Percentiles rank a stretch among this genome's conserved stretches.
These are phyloP conservation scores for Thalassiosira sp. DNA, from an alignment of 352 stramenopile species.

Conservation along the genomic window DNA sequence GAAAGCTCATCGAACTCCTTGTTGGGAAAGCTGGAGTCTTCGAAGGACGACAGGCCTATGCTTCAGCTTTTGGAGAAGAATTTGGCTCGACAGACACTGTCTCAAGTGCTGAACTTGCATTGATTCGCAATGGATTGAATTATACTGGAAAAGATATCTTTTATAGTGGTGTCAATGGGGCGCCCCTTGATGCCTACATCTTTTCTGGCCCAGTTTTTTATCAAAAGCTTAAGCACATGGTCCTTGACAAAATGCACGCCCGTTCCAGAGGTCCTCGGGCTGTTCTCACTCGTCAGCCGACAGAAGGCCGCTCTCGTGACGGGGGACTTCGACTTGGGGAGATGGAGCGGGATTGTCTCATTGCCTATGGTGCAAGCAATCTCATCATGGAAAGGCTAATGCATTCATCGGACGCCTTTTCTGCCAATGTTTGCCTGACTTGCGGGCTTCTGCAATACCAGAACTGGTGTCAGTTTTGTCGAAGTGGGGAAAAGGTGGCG, in stretches of 20 bases:
- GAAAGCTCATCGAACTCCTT: conserved; percentile 99
- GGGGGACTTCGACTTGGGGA: conserved; percentile 98
- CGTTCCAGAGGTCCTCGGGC: conserved; percentile 92
- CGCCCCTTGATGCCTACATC: conserved; percentile 98
- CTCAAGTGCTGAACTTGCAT: conserved; percentile 87
- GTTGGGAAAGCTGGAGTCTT: conserved; percentile 97
- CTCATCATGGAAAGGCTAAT: conserved; percentile 99
- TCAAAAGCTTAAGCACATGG: conserved; percentile 99
- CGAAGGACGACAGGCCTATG: conserved; percentile 94
- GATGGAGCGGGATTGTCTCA: conserved; percentile 99
- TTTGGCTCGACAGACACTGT: conserved; percentile 94
- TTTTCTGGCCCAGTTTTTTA: conserved; percentile 99
- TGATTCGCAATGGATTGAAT: conserved; percentile 97
- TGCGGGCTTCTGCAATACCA: conserved; percentile 96
- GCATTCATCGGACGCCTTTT: conserved; percentile 99
- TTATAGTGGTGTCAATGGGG: conserved; percentile 93
- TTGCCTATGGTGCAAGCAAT: conserved; percentile 98
- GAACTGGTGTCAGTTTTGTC: too few species aligned
- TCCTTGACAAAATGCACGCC: conserved; percentile 99
- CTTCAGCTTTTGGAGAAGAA: conserved; percentile 98
- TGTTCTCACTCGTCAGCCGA: conserved; percentile 97
- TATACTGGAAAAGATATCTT: conserved; percentile 99
- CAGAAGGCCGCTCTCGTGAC: conserved; percentile 95
- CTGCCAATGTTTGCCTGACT: conserved; percentile 95
- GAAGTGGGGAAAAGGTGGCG: too few species aligned